These are phyloP conservation scores for Cladobotryum protrusum DNA, from an alignment of 2,329 filamentous ascomycete genomes.

Conservation along the genomic window DNA sequence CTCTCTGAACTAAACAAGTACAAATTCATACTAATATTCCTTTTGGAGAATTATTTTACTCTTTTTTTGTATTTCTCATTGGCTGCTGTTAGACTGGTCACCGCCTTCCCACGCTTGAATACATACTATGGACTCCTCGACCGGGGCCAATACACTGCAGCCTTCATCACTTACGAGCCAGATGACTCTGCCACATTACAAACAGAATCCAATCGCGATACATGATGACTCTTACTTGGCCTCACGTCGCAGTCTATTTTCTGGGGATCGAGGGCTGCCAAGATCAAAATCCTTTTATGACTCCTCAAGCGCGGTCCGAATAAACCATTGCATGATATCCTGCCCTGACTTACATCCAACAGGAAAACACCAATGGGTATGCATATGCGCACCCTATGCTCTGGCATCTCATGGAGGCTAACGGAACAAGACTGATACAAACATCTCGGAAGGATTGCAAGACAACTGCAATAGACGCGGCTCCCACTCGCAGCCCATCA, in stretches of 20 bases:
- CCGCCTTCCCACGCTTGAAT: too few species aligned
- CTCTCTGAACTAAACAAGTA: too few species aligned
- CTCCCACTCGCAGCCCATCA: constrained; percentile 20
- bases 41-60: too few species aligned
- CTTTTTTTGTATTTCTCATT: too few species aligned
- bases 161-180: neutral
- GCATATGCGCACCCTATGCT: neutral
- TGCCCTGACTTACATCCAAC: constrained; percentile 14
- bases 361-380: constrained; percentile 6
- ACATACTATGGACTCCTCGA: neutral
- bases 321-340: constrained; percentile 10
- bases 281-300: constrained; percentile 3
- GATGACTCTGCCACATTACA: neutral
- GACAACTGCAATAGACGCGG: constrained; percentile 12
- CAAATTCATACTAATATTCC: too few species aligned
- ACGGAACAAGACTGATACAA: neutral
- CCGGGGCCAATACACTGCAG: neutral
- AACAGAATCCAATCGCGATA: neutral
- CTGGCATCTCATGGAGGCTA: neutral
- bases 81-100: too few species aligned
- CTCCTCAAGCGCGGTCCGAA: neutral
- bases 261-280: constrained; percentile 2
- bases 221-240: neutral
- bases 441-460: constrained; percentile 9
- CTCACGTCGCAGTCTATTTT: neutral